phyloP scores from a whole-genome alignment of 805 yeast species.

The Kodamaea sagamina region DNA sequence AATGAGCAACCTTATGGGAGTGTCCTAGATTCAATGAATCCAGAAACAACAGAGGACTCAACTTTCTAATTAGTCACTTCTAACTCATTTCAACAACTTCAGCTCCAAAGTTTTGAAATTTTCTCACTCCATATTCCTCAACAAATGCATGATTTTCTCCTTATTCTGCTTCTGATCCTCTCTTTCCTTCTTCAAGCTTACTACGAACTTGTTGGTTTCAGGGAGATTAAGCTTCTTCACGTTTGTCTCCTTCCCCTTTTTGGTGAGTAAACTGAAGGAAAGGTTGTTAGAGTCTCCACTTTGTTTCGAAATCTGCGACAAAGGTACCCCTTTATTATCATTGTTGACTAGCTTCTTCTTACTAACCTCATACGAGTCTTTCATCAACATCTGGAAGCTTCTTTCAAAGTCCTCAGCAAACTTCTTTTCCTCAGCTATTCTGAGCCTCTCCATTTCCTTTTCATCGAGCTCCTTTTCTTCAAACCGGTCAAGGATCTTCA shows the following conservation, averaged over 20 bases:
- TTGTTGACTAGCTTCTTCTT: slow-evolving; percentile 10
- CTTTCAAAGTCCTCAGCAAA: slow-evolving; percentile 55
- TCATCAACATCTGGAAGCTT: slow-evolving; percentile 54
- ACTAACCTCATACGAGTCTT: slow-evolving; percentile 50
- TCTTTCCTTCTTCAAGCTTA: slow-evolving; percentile 52
- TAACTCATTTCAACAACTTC: background rate
- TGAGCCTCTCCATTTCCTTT: slow-evolving; percentile 2
- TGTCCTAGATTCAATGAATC: no score
- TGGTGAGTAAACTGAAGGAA: slow-evolving; percentile 57
- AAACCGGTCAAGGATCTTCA: slow-evolving; percentile 8
- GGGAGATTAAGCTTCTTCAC: slow-evolving; percentile 55
- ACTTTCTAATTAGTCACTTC: no score
- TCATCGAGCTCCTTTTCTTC: slow-evolving; percentile 6
- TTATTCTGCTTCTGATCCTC: slow-evolving; percentile 53
- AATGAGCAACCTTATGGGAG: no score
- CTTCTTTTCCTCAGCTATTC: slow-evolving; percentile 22
- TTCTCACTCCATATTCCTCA: slow-evolving; percentile 46
- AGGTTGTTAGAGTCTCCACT: slow-evolving; percentile 19
- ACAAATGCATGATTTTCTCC: slow-evolving; percentile 57
- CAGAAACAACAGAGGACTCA: no score
- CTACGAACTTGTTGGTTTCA: slow-evolving; percentile 53
- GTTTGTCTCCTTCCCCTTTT: slow-evolving; percentile 48
- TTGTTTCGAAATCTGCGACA: slow-evolving; percentile 1
- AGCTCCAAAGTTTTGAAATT: no score
- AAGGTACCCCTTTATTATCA: background rate